Evolutionary conservation across 495 filamentous ascomycete genomes (phyloP).

Genomic region (Talaromyces ruber): DNA sequence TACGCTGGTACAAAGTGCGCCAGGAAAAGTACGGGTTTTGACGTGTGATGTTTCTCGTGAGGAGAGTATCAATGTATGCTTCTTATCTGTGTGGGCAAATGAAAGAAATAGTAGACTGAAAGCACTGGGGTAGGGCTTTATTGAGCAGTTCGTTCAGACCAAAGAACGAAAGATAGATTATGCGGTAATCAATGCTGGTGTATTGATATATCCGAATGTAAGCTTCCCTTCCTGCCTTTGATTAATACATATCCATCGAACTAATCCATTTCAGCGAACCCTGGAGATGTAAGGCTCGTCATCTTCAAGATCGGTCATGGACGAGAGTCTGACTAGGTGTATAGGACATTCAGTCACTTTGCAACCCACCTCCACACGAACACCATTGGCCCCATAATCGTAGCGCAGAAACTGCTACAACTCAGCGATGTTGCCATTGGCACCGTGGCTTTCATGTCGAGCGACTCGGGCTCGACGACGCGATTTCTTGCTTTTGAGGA

Average conservation of each 20-base stretch:
- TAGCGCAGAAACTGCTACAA: conserved; percentile 34
- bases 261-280: conserved; percentile 30
- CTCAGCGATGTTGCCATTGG: conserved; percentile 29
- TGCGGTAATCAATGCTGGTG: conserved; percentile 49
- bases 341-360: conserved; percentile 6
- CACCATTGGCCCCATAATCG: conserved; percentile 4
- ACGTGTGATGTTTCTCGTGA: conserved; percentile 44
- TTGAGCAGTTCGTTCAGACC: not conserved
- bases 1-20: conserved; percentile 28
- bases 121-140: not conserved
- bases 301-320: not conserved
- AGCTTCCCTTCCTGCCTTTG: conserved; percentile 5
- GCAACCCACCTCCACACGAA: conserved; percentile 2
- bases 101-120: not conserved
- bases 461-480: conserved; percentile 36
- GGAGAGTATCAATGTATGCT: conserved; percentile 38
- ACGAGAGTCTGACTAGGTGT: not conserved
- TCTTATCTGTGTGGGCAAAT: not conserved
- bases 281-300: conserved; percentile 37
- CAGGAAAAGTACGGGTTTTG: conserved; percentile 33
- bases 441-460: conserved; percentile 44
- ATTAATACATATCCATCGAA: not conserved
- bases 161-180: conserved; percentile 29
- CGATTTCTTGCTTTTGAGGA: conserved; percentile 46
- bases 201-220: conserved; percentile 49